A percentile compares a stretch with the other conserved stretches of the same genome.
Evolutionary conservation across 345 rosid species (phyloP).

Genomic region (Populus alba): DNA sequence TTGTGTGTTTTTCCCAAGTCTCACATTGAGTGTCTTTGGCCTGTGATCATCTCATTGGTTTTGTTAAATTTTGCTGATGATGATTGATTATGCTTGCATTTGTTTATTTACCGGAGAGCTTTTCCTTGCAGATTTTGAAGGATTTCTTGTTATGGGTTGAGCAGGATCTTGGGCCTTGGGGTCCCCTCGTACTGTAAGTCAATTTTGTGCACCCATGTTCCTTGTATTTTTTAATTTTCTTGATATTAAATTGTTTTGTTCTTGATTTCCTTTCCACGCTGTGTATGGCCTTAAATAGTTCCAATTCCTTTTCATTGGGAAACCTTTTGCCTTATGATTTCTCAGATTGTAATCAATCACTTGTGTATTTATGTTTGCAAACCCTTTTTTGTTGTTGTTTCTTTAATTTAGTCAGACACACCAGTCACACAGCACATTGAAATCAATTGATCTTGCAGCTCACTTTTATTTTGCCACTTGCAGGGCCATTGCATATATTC

Average conservation of each 20-base stretch:
- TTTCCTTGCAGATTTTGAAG: conserved; percentile 68
- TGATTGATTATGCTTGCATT: background rate
- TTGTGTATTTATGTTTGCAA: background rate
- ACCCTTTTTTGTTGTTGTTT: background rate
- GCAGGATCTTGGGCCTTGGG: conserved; percentile 93
- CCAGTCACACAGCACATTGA: background rate
- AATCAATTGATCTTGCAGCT: background rate
- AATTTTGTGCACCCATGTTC: background rate
- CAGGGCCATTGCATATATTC: conserved; percentile 95
- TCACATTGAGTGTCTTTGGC: background rate
- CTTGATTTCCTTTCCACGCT: background rate
- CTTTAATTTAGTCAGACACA: no score
- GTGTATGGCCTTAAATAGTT: background rate
- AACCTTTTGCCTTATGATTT: background rate
- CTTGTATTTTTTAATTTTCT: background rate
- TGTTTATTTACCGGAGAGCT: conserved; percentile 15
- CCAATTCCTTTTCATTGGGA: background rate
- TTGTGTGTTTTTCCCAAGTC: background rate
- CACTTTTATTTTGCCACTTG: conserved; percentile 14
- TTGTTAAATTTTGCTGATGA: background rate
- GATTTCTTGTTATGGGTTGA: conserved; percentile 95
- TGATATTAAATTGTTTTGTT: background rate
- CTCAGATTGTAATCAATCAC: background rate
- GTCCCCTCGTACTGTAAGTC: conserved; percentile 92
- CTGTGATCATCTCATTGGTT: background rate